Conservation (phyloP, 179 eudicot species). For the Spinacia oleracea region DNA sequence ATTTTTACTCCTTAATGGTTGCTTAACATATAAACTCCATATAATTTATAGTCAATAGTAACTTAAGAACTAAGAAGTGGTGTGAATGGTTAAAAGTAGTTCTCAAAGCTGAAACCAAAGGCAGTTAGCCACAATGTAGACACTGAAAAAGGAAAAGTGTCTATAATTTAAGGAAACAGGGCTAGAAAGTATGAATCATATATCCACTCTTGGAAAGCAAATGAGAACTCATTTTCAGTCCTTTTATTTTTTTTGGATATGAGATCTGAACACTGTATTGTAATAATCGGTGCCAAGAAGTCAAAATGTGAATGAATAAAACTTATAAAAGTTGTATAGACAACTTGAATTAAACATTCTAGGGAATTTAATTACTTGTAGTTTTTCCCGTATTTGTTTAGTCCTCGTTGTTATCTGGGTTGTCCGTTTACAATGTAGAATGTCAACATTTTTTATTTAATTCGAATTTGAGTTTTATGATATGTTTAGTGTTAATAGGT, state of each 20-base stretch:
- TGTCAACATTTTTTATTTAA: background rate
- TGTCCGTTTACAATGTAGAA: background rate
- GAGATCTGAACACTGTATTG: background rate
- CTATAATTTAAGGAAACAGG: constrained; percentile 20
- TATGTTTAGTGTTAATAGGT: background rate
- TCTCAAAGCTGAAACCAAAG: constrained; percentile 8
- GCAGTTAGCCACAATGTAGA: constrained; percentile 20
- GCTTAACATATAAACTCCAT: too few relatives aligned
- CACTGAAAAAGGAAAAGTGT: background rate
- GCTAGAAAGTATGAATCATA: background rate
- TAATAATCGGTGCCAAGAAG: background rate
- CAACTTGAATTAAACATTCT: constrained; percentile 10
- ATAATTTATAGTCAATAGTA: too few relatives aligned
- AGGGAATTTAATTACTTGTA: background rate
- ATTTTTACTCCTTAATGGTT: too few relatives aligned
- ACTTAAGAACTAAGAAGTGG: too few relatives aligned
- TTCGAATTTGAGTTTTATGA: background rate
- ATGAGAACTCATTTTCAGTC: constrained; percentile 7
- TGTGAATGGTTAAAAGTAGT: constrained; percentile 9
- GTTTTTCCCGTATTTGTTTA: background rate
- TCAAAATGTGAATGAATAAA: background rate
- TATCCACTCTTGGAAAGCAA: background rate
- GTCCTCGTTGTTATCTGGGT: constrained; percentile 1
- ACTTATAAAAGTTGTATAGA: background rate
- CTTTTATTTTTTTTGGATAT: background rate